Percentiles rank a stretch among this genome's conserved stretches.
phyloP scores from a whole-genome alignment of 345 rosid genomes.

The Stellera chamaejasme region DNA sequence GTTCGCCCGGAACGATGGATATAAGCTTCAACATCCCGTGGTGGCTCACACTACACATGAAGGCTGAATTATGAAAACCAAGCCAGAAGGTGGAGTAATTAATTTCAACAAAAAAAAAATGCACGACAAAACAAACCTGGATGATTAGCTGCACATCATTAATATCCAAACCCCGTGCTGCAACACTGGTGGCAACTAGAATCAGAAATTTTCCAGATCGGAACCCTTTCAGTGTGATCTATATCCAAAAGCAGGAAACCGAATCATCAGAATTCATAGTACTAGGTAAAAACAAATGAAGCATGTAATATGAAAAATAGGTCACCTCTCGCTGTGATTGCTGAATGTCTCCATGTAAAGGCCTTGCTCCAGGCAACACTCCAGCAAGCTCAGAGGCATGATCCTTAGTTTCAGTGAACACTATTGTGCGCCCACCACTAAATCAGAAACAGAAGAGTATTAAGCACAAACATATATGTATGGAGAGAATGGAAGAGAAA shows the following conservation, averaged over 20 bases:
- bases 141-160: slow-evolving; percentile 92
- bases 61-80: slow-evolving; percentile 3
- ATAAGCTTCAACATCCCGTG: slow-evolving; percentile 93
- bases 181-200: slow-evolving; percentile 93
- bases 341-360: slow-evolving; percentile 93
- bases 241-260: slow-evolving; percentile 3
- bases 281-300: neutral
- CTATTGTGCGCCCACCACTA: slow-evolving; percentile 93
- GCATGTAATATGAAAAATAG: neutral
- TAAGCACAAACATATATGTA: neutral
- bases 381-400: slow-evolving; percentile 89
- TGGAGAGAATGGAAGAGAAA: neutral
- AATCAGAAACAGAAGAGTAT: slow-evolving; percentile 13
- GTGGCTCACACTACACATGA: slow-evolving; percentile 80
- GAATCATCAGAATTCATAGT: neutral
- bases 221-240: slow-evolving; percentile 89
- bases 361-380: slow-evolving; percentile 70
- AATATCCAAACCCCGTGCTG: slow-evolving; percentile 95
- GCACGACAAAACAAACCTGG: slow-evolving; percentile 45
- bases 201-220: slow-evolving; percentile 83
- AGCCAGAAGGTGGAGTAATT: neutral
- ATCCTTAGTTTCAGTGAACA: slow-evolving; percentile 85
- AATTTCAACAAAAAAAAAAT: neutral
- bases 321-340: slow-evolving; percentile 90
- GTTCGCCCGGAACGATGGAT: slow-evolving; percentile 99